These are phyloP conservation scores for Colletotrichum orbiculare DNA, from an alignment of 2,329 filamentous ascomycete species.

Conservation along the genomic window DNA sequence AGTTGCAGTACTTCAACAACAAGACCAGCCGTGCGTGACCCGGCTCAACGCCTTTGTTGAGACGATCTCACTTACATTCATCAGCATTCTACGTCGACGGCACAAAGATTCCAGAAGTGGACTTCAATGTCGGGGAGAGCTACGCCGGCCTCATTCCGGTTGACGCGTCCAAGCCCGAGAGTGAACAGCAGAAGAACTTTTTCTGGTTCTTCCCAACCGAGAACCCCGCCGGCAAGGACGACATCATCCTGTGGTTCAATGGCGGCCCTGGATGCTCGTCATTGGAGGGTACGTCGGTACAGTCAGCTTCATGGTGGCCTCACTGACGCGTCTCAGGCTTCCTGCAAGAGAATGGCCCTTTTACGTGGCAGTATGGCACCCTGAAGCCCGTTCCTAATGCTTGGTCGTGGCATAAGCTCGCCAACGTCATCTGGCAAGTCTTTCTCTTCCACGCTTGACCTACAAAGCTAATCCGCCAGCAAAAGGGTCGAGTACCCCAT, in stretches of 20 bases:
- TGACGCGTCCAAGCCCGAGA: conserved; percentile 58
- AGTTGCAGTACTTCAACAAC: conserved; percentile 23
- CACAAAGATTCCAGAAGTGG: conserved; percentile 72
- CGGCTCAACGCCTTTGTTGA: too few species aligned
- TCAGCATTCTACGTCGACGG: conserved; percentile 74
- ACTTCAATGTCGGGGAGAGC: conserved; percentile 74
- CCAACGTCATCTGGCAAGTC: conserved; percentile 82
- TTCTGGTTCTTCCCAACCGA: conserved; percentile 98
- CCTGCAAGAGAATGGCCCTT: conserved; percentile 85
- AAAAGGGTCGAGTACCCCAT: conserved; percentile 87
- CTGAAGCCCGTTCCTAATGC: conserved; percentile 77
- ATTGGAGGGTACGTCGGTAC: conserved; percentile 83
- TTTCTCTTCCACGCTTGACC: too few species aligned
- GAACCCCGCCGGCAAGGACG: conserved; percentile 90
- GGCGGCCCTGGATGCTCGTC: conserved; percentile 97
- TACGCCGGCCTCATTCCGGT: conserved; percentile 72
- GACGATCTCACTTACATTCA: neutral
- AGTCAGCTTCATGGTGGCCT: conserved; percentile 59
- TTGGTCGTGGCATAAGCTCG: conserved; percentile 98
- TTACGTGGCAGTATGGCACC: conserved; percentile 78
- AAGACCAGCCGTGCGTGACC: conserved; percentile 22
- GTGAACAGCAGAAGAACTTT: conserved; percentile 67
- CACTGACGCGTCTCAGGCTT: conserved; percentile 57
- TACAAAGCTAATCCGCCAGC: neutral
- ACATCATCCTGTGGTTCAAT: conserved; percentile 96